Percentiles rank a stretch among this genome's conserved stretches.
Conservation (phyloP, 1,284 basidiomycete genomes). For the Pholiota adiposa region DNA sequence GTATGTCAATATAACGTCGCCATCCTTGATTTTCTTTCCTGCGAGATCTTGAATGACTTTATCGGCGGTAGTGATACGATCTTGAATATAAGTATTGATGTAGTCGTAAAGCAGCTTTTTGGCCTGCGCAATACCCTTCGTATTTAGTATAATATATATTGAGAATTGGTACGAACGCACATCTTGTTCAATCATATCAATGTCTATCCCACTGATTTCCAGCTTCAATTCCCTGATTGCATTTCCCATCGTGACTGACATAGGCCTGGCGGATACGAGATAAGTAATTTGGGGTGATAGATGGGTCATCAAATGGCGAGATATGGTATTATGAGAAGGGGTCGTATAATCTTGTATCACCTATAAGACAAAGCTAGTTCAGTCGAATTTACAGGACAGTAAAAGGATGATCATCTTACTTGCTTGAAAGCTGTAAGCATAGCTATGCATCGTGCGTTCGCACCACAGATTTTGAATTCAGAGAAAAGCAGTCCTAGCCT, state of each 20-base stretch:
- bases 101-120: conserved; percentile 84
- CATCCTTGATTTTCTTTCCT: conserved; percentile 91
- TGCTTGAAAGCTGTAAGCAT: conserved; percentile 84
- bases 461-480: conserved; percentile 85
- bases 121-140: conserved; percentile 56
- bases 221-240: conserved; percentile 95
- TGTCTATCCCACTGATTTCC: conserved; percentile 91
- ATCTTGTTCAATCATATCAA: conserved; percentile 93
- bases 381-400: not conserved
- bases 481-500: conserved; percentile 82
- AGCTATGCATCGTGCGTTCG: conserved; percentile 90
- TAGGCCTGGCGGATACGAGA: conserved; percentile 84
- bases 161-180: conserved; percentile 48
- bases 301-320: conserved; percentile 86
- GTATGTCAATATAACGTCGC: conserved; percentile 92
- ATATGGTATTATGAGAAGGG: conserved; percentile 81
- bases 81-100: conserved; percentile 94
- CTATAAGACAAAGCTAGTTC: conserved; percentile 40
- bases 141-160: conserved; percentile 2
- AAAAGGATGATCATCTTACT: conserved; percentile 43
- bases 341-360: conserved; percentile 89
- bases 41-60: conserved; percentile 92
- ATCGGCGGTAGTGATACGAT: conserved; percentile 92
- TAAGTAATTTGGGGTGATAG: conserved; percentile 91
- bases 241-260: conserved; percentile 96